Base-by-base conservation (phyloP, 2,329 filamentous ascomycete genomes). In the Mollisia scopiformis region DNA sequence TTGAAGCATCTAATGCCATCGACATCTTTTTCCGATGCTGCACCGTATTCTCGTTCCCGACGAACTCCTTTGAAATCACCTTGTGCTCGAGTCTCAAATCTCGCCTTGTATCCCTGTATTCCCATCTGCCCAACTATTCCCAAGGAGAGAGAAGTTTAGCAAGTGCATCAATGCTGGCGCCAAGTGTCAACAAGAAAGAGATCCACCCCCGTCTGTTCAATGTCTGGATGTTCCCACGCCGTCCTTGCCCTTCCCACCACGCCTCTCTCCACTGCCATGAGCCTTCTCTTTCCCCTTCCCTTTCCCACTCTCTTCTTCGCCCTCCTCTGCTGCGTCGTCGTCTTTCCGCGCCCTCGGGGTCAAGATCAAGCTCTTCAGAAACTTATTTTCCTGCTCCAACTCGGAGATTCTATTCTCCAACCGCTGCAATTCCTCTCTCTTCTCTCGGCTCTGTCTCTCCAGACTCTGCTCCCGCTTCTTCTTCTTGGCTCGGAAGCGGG, bases 401-500 rank as follows among this genome's bases (percentile, higher is more conserved):
- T 92, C 88, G 58, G 82, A 82, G 47, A 94, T 88, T 63, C 86
- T 86, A 68, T 82, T 83, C 77, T 96, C 91, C 13, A 96, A 83
- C 19, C 80, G 79, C 37, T 84, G 81, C 55, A 93, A 89, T 78
- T 91, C 92, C 46, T 93, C 89, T 30, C 86, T 84, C 76, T 93
- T 90, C 69, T 96, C 92, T 75, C 92, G 90, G 71, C 91, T 88
- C 8, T 86, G 88, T 71, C 86, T 86, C 76, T 94, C 91, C 52
- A 96, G 85, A 14, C 89, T 88, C 74, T 93, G 89, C 79, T 96
- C 92, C 52, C 92, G 88, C 77, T 93, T 90, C 84, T 96, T 96
- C 87, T 96, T 96, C 86, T 96, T 96, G 73, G 94, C 87, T 61
- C 92, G 89, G 83, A 96, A 96, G 52, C 92, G 88, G 14, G 92